phyloP scores from a whole-genome alignment of 2,329 filamentous ascomycete genomes.

The Colletotrichum paranaense region DNA sequence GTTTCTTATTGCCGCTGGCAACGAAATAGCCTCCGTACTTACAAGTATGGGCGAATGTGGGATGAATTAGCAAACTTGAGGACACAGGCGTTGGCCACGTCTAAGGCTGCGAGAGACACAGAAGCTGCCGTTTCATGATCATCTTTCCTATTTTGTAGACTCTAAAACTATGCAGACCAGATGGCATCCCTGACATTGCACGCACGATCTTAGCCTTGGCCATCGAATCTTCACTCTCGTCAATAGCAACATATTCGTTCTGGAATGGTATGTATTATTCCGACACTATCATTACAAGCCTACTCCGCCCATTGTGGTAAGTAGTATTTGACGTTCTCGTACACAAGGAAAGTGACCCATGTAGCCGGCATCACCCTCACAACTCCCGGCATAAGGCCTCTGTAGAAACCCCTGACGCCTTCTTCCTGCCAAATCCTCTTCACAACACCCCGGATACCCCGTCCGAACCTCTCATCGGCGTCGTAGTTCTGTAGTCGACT shows the following conservation, averaged over 20 bases:
- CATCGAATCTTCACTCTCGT: background rate
- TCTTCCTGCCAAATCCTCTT: constrained; percentile 82
- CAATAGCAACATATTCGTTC: background rate
- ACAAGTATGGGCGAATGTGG: too few species aligned
- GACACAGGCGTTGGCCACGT: background rate
- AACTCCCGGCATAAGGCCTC: constrained; percentile 89
- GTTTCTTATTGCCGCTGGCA: background rate
- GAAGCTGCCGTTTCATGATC: background rate
- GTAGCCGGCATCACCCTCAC: constrained; percentile 92
- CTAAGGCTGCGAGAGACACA: background rate
- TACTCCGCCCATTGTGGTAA: constrained; percentile 56
- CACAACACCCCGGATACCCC: constrained; percentile 77
- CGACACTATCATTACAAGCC: constrained; percentile 3
- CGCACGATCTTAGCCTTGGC: background rate
- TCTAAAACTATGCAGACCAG: background rate
- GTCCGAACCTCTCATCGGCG: constrained; percentile 78
- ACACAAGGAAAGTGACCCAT: constrained; percentile 96
- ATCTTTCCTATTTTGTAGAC: background rate
- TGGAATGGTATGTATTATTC: background rate
- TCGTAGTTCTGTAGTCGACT: constrained; percentile 91
- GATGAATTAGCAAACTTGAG: background rate
- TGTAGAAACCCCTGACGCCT: constrained; percentile 87
- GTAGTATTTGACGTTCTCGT: constrained; percentile 89
- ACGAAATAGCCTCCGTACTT: background rate
- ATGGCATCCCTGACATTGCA: background rate